Evolutionary conservation across 768 basidiomycete genomes (phyloP), one percentile per base, ranked within the genome.

Genomic region (Lentinula sp.): DNA sequence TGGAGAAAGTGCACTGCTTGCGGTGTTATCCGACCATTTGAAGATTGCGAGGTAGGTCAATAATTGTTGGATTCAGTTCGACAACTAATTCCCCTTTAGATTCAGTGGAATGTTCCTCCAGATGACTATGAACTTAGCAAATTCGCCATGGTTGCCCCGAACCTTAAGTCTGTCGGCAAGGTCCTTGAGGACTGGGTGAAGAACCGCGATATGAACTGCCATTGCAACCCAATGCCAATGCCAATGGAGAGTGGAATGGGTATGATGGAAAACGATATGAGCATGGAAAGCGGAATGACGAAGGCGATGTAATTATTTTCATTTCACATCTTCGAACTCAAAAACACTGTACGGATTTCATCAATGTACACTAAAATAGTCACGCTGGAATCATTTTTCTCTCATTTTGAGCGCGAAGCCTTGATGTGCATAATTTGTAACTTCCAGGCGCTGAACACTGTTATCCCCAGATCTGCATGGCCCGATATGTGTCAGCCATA

Each of bases 81-180:
- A 28, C 20, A 23, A 23, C 28, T 5, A 36, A 16, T 54, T 20
- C 8, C 16, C 15, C 6, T 57, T 13, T 23, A 64, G 63, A 64
- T 64, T 49, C 15, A 35, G 16, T 64, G 63, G 63, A 61, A 64
- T 18, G 48, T 48, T 12, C 55, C 55, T 28, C 63, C 63, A 7
- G 61, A 53, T 37, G 63, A 64, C 50, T 64, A 53, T 48, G 60
- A 64, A 28, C 63, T 64, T 32, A 64, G 60, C 55, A 64, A 64
- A 49, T 64, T 64, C 28, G 63, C 60, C 33, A 57, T 61, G 50
- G 58, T 64, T 42, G 63, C 63, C 8, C 60, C 60, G 13, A 64
- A 60, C 41, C 48, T 35, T 33, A 56, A 50, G 36, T 63, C 63
- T 4, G 63, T 63, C 45, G 63, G 63, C 28, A 52, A 45, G 16